Evolutionary conservation across 2,329 filamentous ascomycete genomes (phyloP), one percentile per base, ranked within the genome.

Genomic region (Dactylonectria estremocensis): DNA sequence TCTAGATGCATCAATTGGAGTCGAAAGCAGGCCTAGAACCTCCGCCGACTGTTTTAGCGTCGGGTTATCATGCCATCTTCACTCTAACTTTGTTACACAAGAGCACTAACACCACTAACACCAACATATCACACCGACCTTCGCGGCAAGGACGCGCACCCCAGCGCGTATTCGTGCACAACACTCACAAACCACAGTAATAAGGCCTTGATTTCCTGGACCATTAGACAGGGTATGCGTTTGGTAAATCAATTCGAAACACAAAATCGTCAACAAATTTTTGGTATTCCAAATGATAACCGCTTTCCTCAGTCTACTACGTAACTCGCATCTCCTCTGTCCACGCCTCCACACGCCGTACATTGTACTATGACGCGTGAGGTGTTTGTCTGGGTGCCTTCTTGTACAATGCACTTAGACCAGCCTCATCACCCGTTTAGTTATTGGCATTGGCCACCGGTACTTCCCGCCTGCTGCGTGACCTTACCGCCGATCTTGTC

Each of bases 401-500:
- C 9, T 5, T 53, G 49, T 35, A 31, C 49, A 10, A 35, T 20
- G 20, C 49, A 33, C 28, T 53, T 53, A 8, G 11, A 20, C 28
- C 31, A 35, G n/a, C 28, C 31, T 18, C n/a, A 31, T 33, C 16
- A 14, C 28, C 31, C 50, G 45, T 13, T 63, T 54, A 70, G 14
- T 56, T 57, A 68, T 74, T 76, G 35, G 49, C 69, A 45, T 68
- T 61, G n/a, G 24, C 7, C 7, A 53, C 60, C 35, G 62, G 67
- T 66, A 74, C 71, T 67, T 78, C 77, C 18, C 72, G 72, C 57
- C 78, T 74, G 55, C 74, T 78, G 24, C 16, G 50, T 22, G n/a
- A 18, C 50, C 14, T 9, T 24, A 33, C 4, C 24, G 48, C 69
- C 65, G 10, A 67, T 56, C n/a, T 67, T 73, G 45, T 64, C 77